Evolutionary conservation across 306 rosid genomes (phyloP).

Genomic region (Vicia sativa): DNA sequence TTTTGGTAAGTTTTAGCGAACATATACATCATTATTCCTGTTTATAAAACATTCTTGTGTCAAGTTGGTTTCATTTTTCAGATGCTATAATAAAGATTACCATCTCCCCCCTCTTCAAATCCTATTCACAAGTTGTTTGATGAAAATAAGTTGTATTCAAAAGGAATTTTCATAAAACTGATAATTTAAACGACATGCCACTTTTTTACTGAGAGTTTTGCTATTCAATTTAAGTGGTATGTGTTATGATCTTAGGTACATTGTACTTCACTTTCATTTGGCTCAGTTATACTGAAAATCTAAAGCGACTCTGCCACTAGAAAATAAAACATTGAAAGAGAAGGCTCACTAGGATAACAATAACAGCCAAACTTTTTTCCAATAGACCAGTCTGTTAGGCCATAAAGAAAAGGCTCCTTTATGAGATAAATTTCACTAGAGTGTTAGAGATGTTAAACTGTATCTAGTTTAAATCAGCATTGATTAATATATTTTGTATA

Average conservation of each 20-base stretch:
- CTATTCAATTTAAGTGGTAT: slow-evolving; percentile 20
- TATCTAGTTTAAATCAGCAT: slow-evolving; percentile 26
- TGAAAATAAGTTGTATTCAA: slow-evolving; percentile 15
- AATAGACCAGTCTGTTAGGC: slow-evolving; percentile 1
- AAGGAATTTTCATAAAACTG: slow-evolving; percentile 19
- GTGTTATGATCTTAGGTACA: slow-evolving; percentile 11
- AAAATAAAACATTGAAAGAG: slow-evolving; percentile 22
- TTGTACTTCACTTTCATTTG: slow-evolving; percentile 10
- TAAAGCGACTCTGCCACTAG: neutral
- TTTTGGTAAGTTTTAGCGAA: slow-evolving; percentile 27
- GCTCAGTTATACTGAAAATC: slow-evolving; percentile 5
- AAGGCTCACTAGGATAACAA: neutral
- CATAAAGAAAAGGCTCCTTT: slow-evolving; percentile 13
- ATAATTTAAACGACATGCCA: slow-evolving; percentile 22
- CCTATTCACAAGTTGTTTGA: slow-evolving; percentile 10
- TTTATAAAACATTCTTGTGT: slow-evolving; percentile 30
- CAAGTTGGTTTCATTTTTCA: slow-evolving; percentile 24
- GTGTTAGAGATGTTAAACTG: slow-evolving; percentile 21
- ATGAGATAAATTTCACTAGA: slow-evolving; percentile 15
- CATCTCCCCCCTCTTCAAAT: slow-evolving; percentile 12
- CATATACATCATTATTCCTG: slow-evolving; percentile 25
- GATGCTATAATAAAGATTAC: slow-evolving; percentile 25
- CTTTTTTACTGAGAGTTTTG: slow-evolving; percentile 18
- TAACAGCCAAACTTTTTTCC: slow-evolving; percentile 12
- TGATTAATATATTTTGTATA: slow-evolving; percentile 10